A percentile compares a stretch with the other conserved stretches of the same genome.
These are phyloP conservation scores for Ceriops zippeliana DNA, from an alignment of 345 rosid genomes.

Conservation along the genomic window DNA sequence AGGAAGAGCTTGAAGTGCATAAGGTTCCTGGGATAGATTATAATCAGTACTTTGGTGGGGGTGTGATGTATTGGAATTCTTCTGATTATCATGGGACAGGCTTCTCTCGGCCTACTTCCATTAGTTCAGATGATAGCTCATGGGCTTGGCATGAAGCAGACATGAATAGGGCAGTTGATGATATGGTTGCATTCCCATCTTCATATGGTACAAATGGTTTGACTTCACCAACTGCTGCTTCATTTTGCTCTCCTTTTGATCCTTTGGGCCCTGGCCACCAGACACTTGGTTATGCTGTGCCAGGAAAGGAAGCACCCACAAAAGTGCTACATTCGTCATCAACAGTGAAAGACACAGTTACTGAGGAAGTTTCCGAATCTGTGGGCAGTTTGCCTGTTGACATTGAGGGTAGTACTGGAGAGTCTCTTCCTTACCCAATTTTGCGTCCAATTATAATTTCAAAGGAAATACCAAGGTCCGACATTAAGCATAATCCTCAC, in stretches of 20 bases:
- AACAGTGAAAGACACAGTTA: constrained; percentile 44
- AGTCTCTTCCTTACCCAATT: constrained; percentile 75
- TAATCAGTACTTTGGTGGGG: constrained; percentile 92
- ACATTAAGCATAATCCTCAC: constrained; percentile 56
- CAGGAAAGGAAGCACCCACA: constrained; percentile 77
- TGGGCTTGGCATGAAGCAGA: constrained; percentile 99
- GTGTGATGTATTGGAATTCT: constrained; percentile 98
- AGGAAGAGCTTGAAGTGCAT: constrained; percentile 87
- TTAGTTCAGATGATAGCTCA: constrained; percentile 96
- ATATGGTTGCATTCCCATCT: constrained; percentile 94
- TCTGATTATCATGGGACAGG: constrained; percentile 79
- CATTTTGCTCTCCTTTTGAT: constrained; percentile 89
- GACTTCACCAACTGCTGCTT: constrained; percentile 88
- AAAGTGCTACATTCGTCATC: constrained; percentile 59
- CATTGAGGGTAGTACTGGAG: constrained; percentile 64
- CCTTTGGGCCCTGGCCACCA: constrained; percentile 72
- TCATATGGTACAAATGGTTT: constrained; percentile 88
- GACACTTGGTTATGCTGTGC: constrained; percentile 76
- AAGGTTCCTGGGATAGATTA: constrained; percentile 82
- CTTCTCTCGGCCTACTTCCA: constrained; percentile 93
- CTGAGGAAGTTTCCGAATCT: constrained; percentile 65
- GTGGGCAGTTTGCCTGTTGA: constrained; percentile 53
- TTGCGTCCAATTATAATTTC: constrained; percentile 93
- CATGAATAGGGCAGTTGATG: constrained; percentile 92
- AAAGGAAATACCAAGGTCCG: constrained; percentile 67